Conservation (phyloP, 2,329 filamentous ascomycete species). For the Elsinoe ampelina region DNA sequence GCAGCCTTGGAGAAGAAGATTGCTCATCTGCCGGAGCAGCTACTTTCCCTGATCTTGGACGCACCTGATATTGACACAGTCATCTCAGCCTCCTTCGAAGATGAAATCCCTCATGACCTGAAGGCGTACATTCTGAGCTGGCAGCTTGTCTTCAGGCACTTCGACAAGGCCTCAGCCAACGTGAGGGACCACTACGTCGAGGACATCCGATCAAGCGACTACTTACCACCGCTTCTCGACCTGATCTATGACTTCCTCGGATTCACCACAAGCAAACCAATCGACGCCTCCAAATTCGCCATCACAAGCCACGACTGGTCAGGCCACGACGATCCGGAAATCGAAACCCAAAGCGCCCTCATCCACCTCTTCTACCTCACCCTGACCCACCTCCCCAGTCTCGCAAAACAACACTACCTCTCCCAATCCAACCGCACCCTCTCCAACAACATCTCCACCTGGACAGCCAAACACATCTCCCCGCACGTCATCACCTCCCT, state of each 20-base stretch:
- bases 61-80: slow-evolving; percentile 62
- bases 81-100: slow-evolving; percentile 54
- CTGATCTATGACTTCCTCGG: slow-evolving; percentile 81
- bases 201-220: slow-evolving; percentile 64
- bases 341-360: slow-evolving; percentile 72
- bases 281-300: slow-evolving; percentile 63
- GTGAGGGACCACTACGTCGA: slow-evolving; percentile 73
- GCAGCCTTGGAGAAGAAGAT: slow-evolving; percentile 60
- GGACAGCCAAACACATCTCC: slow-evolving; percentile 77
- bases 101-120: slow-evolving; percentile 57
- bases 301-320: slow-evolving; percentile 53
- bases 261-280: slow-evolving; percentile 60
- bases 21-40: slow-evolving; percentile 69
- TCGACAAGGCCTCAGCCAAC: slow-evolving; percentile 53
- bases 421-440: slow-evolving; percentile 72
- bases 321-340: slow-evolving; percentile 51
- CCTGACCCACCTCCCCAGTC: slow-evolving; percentile 64
- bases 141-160: slow-evolving; percentile 83
- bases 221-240: slow-evolving; percentile 59
- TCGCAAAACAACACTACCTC: slow-evolving; percentile 79
- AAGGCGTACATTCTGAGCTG: slow-evolving; percentile 80
- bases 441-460: slow-evolving; percentile 65
- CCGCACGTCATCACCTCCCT: slow-evolving; percentile 57
- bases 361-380: slow-evolving; percentile 78
- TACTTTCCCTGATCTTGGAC: slow-evolving; percentile 74